Evolutionary conservation across 768 basidiomycete species (phyloP), one percentile per base, ranked within the genome.

Genomic region (Pleurotus citrinopileatus): DNA sequence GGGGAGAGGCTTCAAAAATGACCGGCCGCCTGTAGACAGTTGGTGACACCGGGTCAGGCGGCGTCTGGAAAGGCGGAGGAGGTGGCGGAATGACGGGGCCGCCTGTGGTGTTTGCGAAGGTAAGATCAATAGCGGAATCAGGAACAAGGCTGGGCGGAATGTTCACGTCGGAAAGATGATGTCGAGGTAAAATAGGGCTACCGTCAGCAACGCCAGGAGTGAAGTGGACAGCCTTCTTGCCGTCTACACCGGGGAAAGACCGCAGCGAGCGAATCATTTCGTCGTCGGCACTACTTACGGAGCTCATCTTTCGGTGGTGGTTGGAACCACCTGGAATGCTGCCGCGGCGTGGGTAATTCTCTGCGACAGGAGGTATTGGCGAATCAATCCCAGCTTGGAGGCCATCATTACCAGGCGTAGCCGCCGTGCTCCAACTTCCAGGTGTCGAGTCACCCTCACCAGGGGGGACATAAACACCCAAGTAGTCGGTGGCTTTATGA

Each of bases 351-450:
- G 32, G 29, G 10, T 37, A 4, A 44, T 44, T 22, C 1, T 12
- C 10, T 20, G 20, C 19, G 7, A 27, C 7, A 10, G 10, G 3
- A 44, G 20, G 43, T 44, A 25, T 20, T 19, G 29, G 29, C 29
- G 34, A 36, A 7, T 22, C 20, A 13, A 26, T 9, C 17, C 29
- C 48, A 9, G 34, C 23, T 20, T 37, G 34, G 48, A 51, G n/a
- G 19, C 25, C 51, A 42, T 65, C 73, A 42, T 77, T 72, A 0
- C 90, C 90, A 3, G 90, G 89, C 0, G 90, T 90, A 3, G 89
- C 88, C 10, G 79, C 77, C 0, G 85, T 90, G 59, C 87, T 89
- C 90, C 89, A 91, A 37, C 73, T 75, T 2, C 81, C 84, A 23
- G 84, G 81, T 15, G 74, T 81, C 12, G 60, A 42, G 58, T 75